Conservation (phyloP, 345 rosid species). For the Angophora floribunda region DNA sequence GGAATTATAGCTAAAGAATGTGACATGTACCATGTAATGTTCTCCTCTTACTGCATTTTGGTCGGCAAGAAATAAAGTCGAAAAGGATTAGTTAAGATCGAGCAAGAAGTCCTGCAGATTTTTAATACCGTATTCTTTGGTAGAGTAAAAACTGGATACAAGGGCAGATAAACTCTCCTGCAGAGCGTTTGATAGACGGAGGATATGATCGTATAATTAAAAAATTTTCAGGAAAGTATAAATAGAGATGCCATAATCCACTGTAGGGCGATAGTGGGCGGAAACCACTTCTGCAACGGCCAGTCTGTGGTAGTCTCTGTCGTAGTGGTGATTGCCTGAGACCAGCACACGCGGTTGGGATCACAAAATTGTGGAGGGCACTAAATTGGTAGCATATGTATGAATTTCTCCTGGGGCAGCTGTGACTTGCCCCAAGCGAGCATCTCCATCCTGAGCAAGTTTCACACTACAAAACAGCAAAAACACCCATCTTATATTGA, state of each 20-base stretch:
- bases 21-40: not conserved
- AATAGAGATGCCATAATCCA: not conserved
- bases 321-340: not conserved
- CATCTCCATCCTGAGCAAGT: not conserved
- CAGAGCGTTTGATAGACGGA: not conserved
- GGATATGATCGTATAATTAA: not conserved
- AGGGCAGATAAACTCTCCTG: not conserved
- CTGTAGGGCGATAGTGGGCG: not conserved
- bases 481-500: not conserved
- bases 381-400: not conserved
- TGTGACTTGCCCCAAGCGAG: not conserved
- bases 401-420: not conserved
- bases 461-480: not conserved
- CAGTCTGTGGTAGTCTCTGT: not conserved
- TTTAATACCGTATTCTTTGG: too few relatives aligned
- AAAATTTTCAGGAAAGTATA: not conserved
- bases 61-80: too few relatives aligned
- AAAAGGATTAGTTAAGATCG: not conserved
- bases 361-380: not conserved
- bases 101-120: not conserved
- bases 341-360: not conserved
- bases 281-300: rapidly evolving
- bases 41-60: not conserved
- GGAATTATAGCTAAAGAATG: not conserved
- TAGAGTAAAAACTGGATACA: not conserved